Evolutionary conservation across 108 stramenopile species (phyloP), one percentile per base, ranked within the genome.

Genomic region (Pelagomonas calceolata): DNA sequence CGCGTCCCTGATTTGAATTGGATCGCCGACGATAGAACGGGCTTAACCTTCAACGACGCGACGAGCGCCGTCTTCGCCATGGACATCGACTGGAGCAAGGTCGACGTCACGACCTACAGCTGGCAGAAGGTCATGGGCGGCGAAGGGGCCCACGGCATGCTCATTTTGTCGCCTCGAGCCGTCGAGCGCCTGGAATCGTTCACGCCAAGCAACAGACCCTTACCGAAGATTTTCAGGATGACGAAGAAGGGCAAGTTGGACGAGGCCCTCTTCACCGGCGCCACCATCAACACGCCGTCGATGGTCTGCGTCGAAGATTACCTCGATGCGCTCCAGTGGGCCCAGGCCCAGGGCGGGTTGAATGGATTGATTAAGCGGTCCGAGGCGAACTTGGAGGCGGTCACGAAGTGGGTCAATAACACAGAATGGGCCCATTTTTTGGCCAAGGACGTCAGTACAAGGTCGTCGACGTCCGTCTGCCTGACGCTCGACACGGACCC

Each of bases 51-150:
- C 64, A 93, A 93, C 81, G 98, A 99, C 85, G 96, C 96, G 37
- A 99, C 98, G 32, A 93, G 92, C 36, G 98, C 98, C 60, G 95
- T 94, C 70, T 99, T 99, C 82, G 95, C 96, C 66, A 97, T 98
- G 98, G 83, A 96, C 64, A 96, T 99, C 87, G 92, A 92, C 37
- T 97, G 97, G 96, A 81, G 86, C 70, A 99, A 99, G 88, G 78
- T 95, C 66, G 98, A 99, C 83, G 91, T 99, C 39, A 94, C 92
- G 45, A 99, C 98, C 51, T 99, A 97, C 84, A 93, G 92, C 15
- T 99, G 98, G 98, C 98, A 99, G 82, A 99, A 99, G 92, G 98
- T 97, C 29, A 82, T 99, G 37, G 98, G 98, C 18, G 98, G 98
- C 34, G 98, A 99, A 89, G 98, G 96, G 34, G 97, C 89, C 64